phyloP scores from a whole-genome alignment of 2,329 filamentous ascomycete genomes.

The Alternaria sp. region DNA sequence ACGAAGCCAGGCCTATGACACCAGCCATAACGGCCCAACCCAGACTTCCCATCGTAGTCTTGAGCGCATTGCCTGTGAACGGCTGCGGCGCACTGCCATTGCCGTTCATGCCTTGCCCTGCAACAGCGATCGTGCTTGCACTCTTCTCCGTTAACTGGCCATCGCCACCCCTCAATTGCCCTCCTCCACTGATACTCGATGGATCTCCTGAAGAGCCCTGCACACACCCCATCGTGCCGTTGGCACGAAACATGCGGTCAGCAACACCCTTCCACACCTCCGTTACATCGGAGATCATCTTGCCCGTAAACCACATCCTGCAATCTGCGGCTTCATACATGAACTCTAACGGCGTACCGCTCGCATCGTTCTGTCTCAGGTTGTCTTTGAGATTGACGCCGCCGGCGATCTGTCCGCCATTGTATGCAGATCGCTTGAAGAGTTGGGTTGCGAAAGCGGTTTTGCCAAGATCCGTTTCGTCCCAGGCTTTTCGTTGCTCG shows the following conservation, averaged over 20 bases:
- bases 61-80: conserved; percentile 4
- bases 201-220: conserved; percentile 38
- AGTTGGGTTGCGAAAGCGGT: conserved; percentile 44
- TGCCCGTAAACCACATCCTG: conserved; percentile 49
- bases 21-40: not conserved
- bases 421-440: conserved; percentile 40
- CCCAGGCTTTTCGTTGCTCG: conserved; percentile 38
- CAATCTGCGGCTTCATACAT: conserved; percentile 53
- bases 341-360: conserved; percentile 50
- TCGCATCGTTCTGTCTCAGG: conserved; percentile 43
- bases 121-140: conserved; percentile 5
- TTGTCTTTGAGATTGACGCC: conserved; percentile 50
- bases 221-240: conserved; percentile 32
- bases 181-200: conserved; percentile 39
- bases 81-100: conserved; percentile 1
- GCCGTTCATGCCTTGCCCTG: not conserved
- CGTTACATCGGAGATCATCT: conserved; percentile 45
- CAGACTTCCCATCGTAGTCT: not conserved
- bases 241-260: conserved; percentile 44
- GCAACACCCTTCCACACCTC: conserved; percentile 49
- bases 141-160: conserved; percentile 15
- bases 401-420: conserved; percentile 29
- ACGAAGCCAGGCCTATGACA: not conserved
- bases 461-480: conserved; percentile 35
- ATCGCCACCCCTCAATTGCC: conserved; percentile 38